Conservation (phyloP, 352 stramenopile genomes). For the Phytophthora idaei region DNA sequence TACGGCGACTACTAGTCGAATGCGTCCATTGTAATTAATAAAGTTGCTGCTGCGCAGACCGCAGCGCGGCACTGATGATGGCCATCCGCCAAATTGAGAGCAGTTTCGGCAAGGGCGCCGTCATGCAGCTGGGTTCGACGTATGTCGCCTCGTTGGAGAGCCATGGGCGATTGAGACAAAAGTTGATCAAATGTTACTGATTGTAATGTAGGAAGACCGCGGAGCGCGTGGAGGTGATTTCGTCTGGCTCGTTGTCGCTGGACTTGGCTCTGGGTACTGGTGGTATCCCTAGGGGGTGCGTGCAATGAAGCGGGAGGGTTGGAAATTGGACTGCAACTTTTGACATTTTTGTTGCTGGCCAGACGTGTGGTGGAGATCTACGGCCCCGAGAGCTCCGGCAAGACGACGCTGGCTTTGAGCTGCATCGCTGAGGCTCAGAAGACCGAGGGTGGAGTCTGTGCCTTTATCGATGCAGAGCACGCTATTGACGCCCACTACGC, state of each 20-base stretch:
- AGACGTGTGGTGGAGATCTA: conserved; percentile 99
- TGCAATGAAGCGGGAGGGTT: background rate
- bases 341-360: conserved; percentile 16
- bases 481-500: conserved; percentile 97
- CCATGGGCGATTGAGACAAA: conserved; percentile 7
- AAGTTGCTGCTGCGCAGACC: conserved; percentile 44
- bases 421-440: conserved; percentile 97
- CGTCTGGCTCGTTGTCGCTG: conserved; percentile 94
- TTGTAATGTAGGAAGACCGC: conserved; percentile 66
- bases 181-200: conserved; percentile 3
- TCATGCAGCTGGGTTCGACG: conserved; percentile 96
- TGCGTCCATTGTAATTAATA: conserved; percentile 4
- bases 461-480: conserved; percentile 99
- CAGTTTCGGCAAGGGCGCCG: conserved; percentile 95
- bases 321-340: conserved; percentile 11
- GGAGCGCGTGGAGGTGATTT: conserved; percentile 93
- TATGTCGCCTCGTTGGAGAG: conserved; percentile 17
- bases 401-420: conserved; percentile 98
- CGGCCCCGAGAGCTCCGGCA: conserved; percentile 97
- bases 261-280: conserved; percentile 91
- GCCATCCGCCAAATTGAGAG: conserved; percentile 96
- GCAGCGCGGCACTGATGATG: conserved; percentile 91
- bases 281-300: conserved; percentile 93
- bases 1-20: conserved; percentile 5
- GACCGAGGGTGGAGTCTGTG: conserved; percentile 89